phyloP scores from a whole-genome alignment of 2,329 filamentous ascomycete genomes.

The Phoma sp. region DNA sequence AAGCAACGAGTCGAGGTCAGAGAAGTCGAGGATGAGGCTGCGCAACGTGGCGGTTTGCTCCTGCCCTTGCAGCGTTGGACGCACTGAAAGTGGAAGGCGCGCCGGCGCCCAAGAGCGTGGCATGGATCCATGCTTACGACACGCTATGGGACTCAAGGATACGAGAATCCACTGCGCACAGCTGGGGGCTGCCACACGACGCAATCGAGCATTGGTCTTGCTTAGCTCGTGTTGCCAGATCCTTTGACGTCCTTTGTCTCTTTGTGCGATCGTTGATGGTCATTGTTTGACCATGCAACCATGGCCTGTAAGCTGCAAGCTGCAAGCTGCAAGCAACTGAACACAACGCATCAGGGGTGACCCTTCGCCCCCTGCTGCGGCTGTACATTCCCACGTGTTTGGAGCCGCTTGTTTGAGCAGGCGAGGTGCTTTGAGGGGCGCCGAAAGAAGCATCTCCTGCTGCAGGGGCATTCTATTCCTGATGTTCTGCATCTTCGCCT shows the following conservation, averaged over 20 bases:
- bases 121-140: constrained; percentile 6
- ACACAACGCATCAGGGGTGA: constrained; percentile 4
- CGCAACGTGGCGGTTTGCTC: constrained; percentile 5
- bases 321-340: not conserved
- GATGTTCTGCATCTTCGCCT: not conserved
- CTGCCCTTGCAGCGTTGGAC: constrained; percentile 2
- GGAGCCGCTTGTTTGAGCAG: constrained; percentile 16
- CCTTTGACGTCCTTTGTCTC: not conserved
- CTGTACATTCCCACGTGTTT: constrained; percentile 13
- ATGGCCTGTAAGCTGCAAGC: not conserved
- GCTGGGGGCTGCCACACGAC: constrained; percentile 5
- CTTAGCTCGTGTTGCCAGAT: constrained; percentile 3
- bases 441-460: not conserved
- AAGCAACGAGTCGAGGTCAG: not conserved
- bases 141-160: constrained; percentile 8
- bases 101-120: constrained; percentile 12
- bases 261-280: not conserved
- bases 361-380: constrained; percentile 9
- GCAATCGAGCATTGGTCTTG: not conserved
- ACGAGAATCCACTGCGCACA: constrained; percentile 11
- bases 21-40: not conserved
- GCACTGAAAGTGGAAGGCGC: constrained; percentile 13
- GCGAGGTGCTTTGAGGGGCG: constrained; percentile 2
- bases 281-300: not conserved
- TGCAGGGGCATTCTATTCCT: constrained; percentile 7